Evolutionary conservation across 768 basidiomycete species (phyloP), one percentile per base, ranked within the genome.

Genomic region (Floccularia luteovirens): DNA sequence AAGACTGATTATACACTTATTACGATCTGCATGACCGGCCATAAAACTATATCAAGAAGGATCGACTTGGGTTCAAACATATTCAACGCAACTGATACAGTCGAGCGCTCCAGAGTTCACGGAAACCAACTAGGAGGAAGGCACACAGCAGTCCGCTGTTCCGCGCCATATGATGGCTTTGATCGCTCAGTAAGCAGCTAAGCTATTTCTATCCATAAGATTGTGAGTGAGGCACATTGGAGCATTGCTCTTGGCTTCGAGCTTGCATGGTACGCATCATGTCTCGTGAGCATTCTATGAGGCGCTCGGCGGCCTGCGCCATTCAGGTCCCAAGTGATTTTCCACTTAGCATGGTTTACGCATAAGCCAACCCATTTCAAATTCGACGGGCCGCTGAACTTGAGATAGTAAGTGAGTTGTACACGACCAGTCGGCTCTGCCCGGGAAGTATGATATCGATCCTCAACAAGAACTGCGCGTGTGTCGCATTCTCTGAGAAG

Each of bases 61-160:
- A n/a, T n/a, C n/a, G n/a, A n/a, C n/a, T n/a, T n/a, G n/a, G n/a
- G n/a, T n/a, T n/a, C n/a, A n/a, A n/a, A n/a, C n/a, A n/a, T 31
- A 49, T 54, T 48, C 39, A 49, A 45, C 39, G 38, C 38, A 44
- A 54, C 41, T 36, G 41, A 50, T 31, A 50, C 63, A 30, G 70
- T 70, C 38, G 65, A 74, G 32, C 71, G 68, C 57, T 71, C 69
- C 43, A 63, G 64, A 41, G 71, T 74, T 13, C 67, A 58, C 28
- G 64, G 58, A 54, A 56, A 61, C 48, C 48, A 44, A 31, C 38
- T 45, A 32, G 20, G 31, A 41, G 20, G 17, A 41, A 36, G 13
- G 30, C 28, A 39, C 38, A 30, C 30, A 23, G 21, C 20, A 17
- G 25, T 35, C 24, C 34, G 44, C 44, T 47, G 46, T 48, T 46